Conservation (phyloP, 73 alveolate species). For the Blepharisma japonicum region DNA sequence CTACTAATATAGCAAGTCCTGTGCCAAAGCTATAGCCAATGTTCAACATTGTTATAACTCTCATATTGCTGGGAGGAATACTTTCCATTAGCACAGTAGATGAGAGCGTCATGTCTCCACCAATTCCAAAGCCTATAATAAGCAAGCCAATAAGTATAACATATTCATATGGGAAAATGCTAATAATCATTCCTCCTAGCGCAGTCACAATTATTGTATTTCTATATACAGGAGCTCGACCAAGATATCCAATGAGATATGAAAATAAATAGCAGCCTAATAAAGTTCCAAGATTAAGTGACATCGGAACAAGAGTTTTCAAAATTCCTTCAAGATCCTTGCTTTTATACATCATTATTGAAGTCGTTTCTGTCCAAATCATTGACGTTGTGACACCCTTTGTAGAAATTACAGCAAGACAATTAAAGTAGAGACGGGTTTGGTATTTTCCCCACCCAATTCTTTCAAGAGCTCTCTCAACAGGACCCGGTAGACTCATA, state of each 20-base stretch:
- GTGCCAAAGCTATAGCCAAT: slow-evolving; percentile 3
- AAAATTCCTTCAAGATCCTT: neutral
- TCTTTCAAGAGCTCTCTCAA: neutral
- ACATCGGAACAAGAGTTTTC: slow-evolving; percentile 21
- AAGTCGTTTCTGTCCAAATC: slow-evolving; percentile 17
- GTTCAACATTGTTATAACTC: neutral
- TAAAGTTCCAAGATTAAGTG: slow-evolving; percentile 7
- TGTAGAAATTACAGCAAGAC: neutral
- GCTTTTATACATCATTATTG: neutral
- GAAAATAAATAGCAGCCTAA: slow-evolving; percentile 9
- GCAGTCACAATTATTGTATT: neutral
- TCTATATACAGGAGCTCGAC: slow-evolving; percentile 1
- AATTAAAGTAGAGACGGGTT: neutral
- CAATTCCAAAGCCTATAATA: slow-evolving; percentile 10
- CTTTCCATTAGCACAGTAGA: slow-evolving; percentile 2
- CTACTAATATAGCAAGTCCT: neutral
- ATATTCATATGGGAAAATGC: slow-evolving; percentile 12
- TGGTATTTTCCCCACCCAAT: slow-evolving; percentile 31
- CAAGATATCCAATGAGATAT: neutral
- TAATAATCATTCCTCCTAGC: neutral
- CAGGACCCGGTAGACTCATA: too few relatives aligned
- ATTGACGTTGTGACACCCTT: neutral
- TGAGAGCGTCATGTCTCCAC: slow-evolving; percentile 10
- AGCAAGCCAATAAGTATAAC: neutral
- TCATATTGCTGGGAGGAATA: neutral